A percentile compares a stretch with the other conserved stretches of the same genome.
Evolutionary conservation across 1,284 basidiomycete species (phyloP).

Genomic region (Xerocomus amazonicus): DNA sequence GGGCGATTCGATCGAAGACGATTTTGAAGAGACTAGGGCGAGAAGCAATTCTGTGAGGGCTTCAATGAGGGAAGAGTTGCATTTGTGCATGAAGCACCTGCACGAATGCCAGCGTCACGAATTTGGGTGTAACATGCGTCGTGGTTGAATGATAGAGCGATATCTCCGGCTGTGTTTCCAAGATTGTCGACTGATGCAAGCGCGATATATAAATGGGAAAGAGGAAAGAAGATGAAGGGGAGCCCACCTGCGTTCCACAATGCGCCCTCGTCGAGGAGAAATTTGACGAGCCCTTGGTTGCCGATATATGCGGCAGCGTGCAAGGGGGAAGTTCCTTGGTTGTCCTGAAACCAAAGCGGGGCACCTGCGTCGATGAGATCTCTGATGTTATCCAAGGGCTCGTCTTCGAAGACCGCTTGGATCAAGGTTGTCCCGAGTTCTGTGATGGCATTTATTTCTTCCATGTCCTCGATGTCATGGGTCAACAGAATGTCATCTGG

Average conservation of each 20-base stretch:
- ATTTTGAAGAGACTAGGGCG: conserved; percentile 50
- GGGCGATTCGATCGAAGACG: conserved; percentile 35
- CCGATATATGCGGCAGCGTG: conserved; percentile 86
- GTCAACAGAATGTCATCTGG: conserved; percentile 14
- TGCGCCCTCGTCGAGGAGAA: conserved; percentile 79
- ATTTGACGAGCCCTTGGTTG: conserved; percentile 57
- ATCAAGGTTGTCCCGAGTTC: conserved; percentile 57
- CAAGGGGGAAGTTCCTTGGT: conserved; percentile 77
- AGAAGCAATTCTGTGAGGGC: conserved; percentile 58
- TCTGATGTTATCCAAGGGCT: conserved; percentile 48
- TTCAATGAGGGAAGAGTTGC: conserved; percentile 5
- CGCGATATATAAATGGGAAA: not conserved
- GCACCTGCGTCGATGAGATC: conserved; percentile 66
- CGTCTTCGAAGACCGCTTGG: conserved; percentile 50
- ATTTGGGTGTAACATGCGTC: conserved; percentile 69
- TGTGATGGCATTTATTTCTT: conserved; percentile 45
- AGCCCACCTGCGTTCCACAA: conserved; percentile 84
- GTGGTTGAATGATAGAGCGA: conserved; percentile 84
- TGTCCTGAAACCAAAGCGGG: conserved; percentile 91
- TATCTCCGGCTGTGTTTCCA: conserved; percentile 82
- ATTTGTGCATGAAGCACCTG: conserved; percentile 48
- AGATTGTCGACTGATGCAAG: conserved; percentile 61
- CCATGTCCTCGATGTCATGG: conserved; percentile 27
- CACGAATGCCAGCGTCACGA: conserved; percentile 82
- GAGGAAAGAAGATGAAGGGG: not conserved